Conservation (phyloP, 768 basidiomycete species). For the Vararia minispora region DNA sequence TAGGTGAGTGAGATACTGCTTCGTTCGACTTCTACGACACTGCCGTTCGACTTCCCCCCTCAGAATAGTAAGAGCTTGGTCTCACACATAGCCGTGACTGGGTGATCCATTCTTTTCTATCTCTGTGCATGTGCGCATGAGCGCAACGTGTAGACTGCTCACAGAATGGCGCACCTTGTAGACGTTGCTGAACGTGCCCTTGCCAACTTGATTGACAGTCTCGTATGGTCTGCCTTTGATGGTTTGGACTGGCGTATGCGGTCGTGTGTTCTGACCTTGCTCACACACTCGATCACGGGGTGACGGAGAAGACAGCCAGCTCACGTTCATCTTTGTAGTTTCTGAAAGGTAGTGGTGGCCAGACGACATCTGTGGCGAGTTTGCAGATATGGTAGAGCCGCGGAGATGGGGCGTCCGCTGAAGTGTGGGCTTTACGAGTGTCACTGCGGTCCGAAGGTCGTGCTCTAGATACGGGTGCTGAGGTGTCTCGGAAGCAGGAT, state of each 20-base stretch:
- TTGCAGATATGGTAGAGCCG: slow-evolving; percentile 3
- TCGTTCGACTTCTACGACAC: too few species aligned
- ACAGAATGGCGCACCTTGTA: slow-evolving; percentile 86
- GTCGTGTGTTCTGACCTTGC: slow-evolving; percentile 9
- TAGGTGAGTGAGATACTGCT: too few species aligned
- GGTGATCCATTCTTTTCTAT: slow-evolving; percentile 95
- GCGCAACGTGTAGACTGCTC: slow-evolving; percentile 69
- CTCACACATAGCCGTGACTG: slow-evolving; percentile 97
- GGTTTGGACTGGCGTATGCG: slow-evolving; percentile 10
- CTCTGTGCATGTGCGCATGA: slow-evolving; percentile 98
- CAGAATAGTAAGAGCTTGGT: slow-evolving; percentile 96
- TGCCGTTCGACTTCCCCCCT: too few species aligned
- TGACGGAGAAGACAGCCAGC: slow-evolving; percentile 4
- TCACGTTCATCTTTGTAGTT: slow-evolving; percentile 1
- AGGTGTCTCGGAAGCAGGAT: neutral
- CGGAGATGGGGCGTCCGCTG: slow-evolving; percentile 8
- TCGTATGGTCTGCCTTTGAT: slow-evolving; percentile 58
- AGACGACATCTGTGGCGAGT: slow-evolving; percentile 7
- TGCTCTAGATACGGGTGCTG: slow-evolving; percentile 7
- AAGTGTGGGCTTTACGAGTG: slow-evolving; percentile 8
- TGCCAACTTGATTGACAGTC: slow-evolving; percentile 89
- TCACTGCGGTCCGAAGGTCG: slow-evolving; percentile 2
- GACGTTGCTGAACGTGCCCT: slow-evolving; percentile 98
- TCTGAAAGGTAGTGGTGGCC: slow-evolving; percentile 4
- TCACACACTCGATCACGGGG: slow-evolving; percentile 6